These are phyloP conservation scores for Pestalotiopsis sp. DNA, from an alignment of 2,329 filamentous ascomycete genomes.

Conservation along the genomic window DNA sequence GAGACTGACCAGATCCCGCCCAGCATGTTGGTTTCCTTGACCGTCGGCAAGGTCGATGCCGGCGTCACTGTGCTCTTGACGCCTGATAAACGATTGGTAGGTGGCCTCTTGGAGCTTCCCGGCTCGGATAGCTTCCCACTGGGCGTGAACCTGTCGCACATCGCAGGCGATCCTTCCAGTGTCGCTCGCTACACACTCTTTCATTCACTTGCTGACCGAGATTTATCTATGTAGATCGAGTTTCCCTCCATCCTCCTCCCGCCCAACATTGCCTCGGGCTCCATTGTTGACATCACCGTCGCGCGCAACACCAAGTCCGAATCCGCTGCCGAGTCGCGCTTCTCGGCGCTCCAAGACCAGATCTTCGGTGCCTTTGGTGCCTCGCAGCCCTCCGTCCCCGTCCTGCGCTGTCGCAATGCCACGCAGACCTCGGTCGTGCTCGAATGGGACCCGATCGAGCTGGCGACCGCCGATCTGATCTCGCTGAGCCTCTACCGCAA, in stretches of 20 bases:
- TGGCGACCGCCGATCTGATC: constrained; percentile 89
- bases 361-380: constrained; percentile 89
- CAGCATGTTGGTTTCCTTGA: constrained; percentile 92
- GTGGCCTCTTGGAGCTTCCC: constrained; percentile 32
- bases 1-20: background rate
- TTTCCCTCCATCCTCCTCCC: constrained; percentile 97
- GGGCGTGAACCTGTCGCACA: constrained; percentile 16
- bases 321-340: constrained; percentile 71
- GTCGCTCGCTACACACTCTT: background rate
- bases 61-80: constrained; percentile 96
- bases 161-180: background rate
- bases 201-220: constrained; percentile 29
- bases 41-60: constrained; percentile 98
- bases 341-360: constrained; percentile 82
- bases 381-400: constrained; percentile 72
- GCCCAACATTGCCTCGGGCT: constrained; percentile 91
- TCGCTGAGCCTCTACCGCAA: constrained; percentile 93
- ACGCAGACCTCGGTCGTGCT: constrained; percentile 98
- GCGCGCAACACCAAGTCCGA: constrained; percentile 84
- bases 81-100: constrained; percentile 92
- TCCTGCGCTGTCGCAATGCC: constrained; percentile 91
- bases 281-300: constrained; percentile 97
- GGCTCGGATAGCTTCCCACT: constrained; percentile 11
- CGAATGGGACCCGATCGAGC: constrained; percentile 94
- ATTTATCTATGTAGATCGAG: constrained; percentile 71